A percentile compares a stretch with the other conserved stretches of the same genome.
Evolutionary conservation across 768 basidiomycete species (phyloP).

Genomic region (Boletus edulis): DNA sequence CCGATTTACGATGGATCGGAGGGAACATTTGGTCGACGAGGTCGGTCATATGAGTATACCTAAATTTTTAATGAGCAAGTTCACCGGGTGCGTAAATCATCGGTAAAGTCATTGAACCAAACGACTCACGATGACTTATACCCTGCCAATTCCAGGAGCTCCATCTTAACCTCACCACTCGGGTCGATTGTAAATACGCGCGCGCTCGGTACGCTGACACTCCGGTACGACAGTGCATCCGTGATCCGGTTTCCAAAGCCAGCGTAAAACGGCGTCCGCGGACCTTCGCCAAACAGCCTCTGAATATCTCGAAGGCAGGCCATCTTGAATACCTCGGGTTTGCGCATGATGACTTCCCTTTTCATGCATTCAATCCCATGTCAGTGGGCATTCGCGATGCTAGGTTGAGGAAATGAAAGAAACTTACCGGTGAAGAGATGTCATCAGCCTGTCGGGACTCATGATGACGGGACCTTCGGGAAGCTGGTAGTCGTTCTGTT

Average conservation of each 20-base stretch:
- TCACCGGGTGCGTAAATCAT: not conserved
- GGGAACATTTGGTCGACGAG: conserved; percentile 99
- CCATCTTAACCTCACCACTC: conserved; percentile 93
- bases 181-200: conserved; percentile 98
- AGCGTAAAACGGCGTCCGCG: conserved; percentile 85
- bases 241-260: conserved; percentile 99
- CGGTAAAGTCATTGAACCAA: not conserved
- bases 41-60: conserved; percentile 98
- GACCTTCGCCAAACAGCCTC: conserved; percentile 74
- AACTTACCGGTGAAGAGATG: conserved; percentile 85
- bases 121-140: conserved; percentile 87
- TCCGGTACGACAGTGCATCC: conserved; percentile 96
- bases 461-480: conserved; percentile 98
- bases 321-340: conserved; percentile 99
- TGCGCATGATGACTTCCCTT: conserved; percentile 98
- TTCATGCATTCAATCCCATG: not conserved
- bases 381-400: not conserved
- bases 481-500: conserved; percentile 93
- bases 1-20: conserved; percentile 85
- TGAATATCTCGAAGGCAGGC: conserved; percentile 95
- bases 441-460: conserved; percentile 95
- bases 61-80: conserved; percentile 28
- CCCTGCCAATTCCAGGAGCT: conserved; percentile 92
- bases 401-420: not conserved
- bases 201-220: conserved; percentile 90